Evolutionary conservation across 441 rosid genomes (phyloP).

Genomic region (Pelargonium fulgidum): DNA sequence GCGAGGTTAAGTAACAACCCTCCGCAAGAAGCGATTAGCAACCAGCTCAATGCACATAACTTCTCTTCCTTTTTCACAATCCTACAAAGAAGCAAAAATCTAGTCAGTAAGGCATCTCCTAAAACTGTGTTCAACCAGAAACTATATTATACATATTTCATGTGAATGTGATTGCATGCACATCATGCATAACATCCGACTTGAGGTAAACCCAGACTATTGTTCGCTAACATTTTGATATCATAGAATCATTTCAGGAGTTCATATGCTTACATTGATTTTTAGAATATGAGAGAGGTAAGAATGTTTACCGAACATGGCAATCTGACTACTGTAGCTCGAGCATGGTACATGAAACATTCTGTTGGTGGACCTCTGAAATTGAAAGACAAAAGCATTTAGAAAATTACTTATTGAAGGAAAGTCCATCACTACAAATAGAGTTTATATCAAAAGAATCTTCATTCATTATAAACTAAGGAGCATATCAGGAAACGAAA

Average conservation of each 20-base stretch:
- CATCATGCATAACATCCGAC: neutral
- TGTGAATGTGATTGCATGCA: too few relatives aligned
- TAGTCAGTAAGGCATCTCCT: neutral
- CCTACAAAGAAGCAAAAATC: constrained; percentile 29
- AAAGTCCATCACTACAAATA: neutral
- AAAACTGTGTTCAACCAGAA: neutral
- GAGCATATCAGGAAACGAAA: too few relatives aligned
- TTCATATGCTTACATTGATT: neutral
- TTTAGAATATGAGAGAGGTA: neutral
- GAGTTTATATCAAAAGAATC: neutral
- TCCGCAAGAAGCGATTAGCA: constrained; percentile 83
- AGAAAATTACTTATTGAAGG: constrained; percentile 9
- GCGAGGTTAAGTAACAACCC: constrained; percentile 38
- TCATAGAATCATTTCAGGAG: neutral
- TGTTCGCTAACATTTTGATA: too few relatives aligned
- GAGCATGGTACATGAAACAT: constrained; percentile 82
- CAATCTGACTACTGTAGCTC: constrained; percentile 66
- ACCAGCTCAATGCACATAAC: constrained; percentile 87
- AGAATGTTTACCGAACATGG: constrained; percentile 45
- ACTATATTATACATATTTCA: neutral
- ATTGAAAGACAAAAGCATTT: constrained; percentile 24
- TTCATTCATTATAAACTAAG: too few relatives aligned
- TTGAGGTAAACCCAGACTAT: neutral
- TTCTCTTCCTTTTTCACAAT: constrained; percentile 35
- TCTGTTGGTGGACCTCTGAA: constrained; percentile 98